Percentiles rank a stretch among this genome's conserved stretches.
Conservation (phyloP, 2,329 filamentous ascomycete genomes). For the Colletotrichum aenigma region DNA sequence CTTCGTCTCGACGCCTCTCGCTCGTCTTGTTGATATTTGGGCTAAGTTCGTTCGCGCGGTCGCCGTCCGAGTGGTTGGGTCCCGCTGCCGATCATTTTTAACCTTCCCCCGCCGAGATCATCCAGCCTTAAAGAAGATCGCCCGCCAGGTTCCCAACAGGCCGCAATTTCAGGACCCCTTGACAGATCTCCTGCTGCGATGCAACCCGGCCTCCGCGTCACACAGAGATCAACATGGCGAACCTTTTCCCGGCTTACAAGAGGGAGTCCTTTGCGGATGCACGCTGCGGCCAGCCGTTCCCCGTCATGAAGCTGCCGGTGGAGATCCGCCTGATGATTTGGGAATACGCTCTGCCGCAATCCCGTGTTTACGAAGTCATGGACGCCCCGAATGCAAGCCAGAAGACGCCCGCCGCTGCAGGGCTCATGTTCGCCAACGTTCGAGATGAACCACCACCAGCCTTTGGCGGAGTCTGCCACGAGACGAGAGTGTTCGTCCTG, state of each 20-base stretch:
- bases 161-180: background rate
- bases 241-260: background rate
- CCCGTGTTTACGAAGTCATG: slow-evolving; percentile 50
- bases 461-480: slow-evolving; percentile 47
- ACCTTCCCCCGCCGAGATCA: background rate
- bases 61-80: slow-evolving; percentile 9
- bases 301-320: slow-evolving; percentile 37
- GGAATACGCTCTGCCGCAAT: slow-evolving; percentile 47
- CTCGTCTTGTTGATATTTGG: background rate
- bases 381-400: slow-evolving; percentile 47
- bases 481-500: slow-evolving; percentile 46
- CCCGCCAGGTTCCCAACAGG: slow-evolving; percentile 1
- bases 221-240: slow-evolving; percentile 14
- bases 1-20: background rate
- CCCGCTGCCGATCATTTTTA: slow-evolving; percentile 1
- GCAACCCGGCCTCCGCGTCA: slow-evolving; percentile 9
- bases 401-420: slow-evolving; percentile 41
- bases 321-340: slow-evolving; percentile 52
- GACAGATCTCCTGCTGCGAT: slow-evolving; percentile 16
- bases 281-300: background rate
- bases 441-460: slow-evolving; percentile 49
- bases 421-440: slow-evolving; percentile 51
- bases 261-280: background rate
- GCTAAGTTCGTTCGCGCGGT: background rate
- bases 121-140: slow-evolving; percentile 18